Percentiles rank a stretch among this genome's conserved stretches.
Evolutionary conservation across 2,329 filamentous ascomycete species (phyloP).

Genomic region (Penicillium sp.): DNA sequence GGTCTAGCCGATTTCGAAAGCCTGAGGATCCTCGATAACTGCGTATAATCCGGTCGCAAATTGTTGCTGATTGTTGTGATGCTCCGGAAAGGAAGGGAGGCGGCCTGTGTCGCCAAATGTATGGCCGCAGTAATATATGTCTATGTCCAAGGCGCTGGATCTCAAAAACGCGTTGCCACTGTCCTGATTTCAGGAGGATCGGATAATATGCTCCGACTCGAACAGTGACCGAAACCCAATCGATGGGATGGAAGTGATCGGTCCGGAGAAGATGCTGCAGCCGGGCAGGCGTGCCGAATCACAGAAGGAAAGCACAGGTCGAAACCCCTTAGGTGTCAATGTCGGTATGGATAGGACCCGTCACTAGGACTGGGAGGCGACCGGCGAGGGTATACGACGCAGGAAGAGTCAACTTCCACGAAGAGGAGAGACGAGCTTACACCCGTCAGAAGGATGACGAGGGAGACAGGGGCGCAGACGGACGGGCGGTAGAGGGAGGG

Average conservation of each 20-base stretch:
- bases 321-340: constrained; percentile 14
- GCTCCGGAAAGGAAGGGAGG: background rate
- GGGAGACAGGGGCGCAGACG: constrained; percentile 5
- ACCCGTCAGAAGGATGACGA: background rate
- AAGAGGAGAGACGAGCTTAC: constrained; percentile 8
- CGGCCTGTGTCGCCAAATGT: background rate
- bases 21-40: background rate
- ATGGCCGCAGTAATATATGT: background rate
- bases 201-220: constrained; percentile 17
- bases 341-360: constrained; percentile 9
- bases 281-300: constrained; percentile 31
- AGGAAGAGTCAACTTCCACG: constrained; percentile 20
- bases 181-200: constrained; percentile 4
- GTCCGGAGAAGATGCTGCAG: constrained; percentile 32
- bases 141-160: constrained; percentile 16
- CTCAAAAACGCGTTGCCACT: constrained; percentile 20
- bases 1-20: constrained; percentile 7
- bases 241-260: constrained; percentile 15
- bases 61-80: background rate
- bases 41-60: constrained; percentile 3
- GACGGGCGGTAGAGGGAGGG: constrained; percentile 3
- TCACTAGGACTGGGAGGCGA: constrained; percentile 20
- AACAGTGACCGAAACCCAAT: constrained; percentile 21
- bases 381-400: constrained; percentile 2
- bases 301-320: constrained; percentile 18